Evolutionary conservation across 306 rosid species (phyloP), one percentile per base, ranked within the genome.

Genomic region (Abrus precatorius): DNA sequence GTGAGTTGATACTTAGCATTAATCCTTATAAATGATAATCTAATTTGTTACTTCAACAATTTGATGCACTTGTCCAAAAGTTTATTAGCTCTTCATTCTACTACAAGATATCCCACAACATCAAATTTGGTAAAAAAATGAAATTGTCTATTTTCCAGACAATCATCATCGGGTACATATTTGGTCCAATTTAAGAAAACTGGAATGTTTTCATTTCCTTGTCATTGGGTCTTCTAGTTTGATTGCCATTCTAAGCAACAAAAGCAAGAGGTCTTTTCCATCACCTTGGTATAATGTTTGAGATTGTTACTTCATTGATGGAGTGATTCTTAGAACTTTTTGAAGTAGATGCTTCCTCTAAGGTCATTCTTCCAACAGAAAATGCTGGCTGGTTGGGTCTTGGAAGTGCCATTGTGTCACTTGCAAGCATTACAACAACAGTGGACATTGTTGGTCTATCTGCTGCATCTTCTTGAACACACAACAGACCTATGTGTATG

Each of bases 401-500:
- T 5, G 88, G 87, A 76, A 87, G 88, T 10, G 30, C 48, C 28
- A 43, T 52, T 36, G 70, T 40, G 29, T 81, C 86, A 53, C 82
- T 84, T 1, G 61, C 90, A 9, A 90, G 36, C 77, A 79, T 80
- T 3, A 54, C 78, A 5, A 83, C 81, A 36, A 89, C 81, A 9
- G 36, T 5, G 1, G 89, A 79, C 87, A 86, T 90, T 1, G 85
- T 78, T 67, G 89, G 89, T 34, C 89, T 81, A 36, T 86, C 77
- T 7, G 14, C 64, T 36, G 90, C 86, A 36, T 82, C 89, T 62
- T 87, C 82, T 45, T 90, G 90, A 10, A 86, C 87, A 55, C 91
- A 87, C 72, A 87, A 66, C 59, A 90, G 72, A 47, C 87, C 88
- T 45, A 90, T 84, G 1, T 86, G 85, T 56, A 88, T 80, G 73